Base-by-base conservation (phyloP, 163 green algal species). In the Scenedesmus sp. region DNA sequence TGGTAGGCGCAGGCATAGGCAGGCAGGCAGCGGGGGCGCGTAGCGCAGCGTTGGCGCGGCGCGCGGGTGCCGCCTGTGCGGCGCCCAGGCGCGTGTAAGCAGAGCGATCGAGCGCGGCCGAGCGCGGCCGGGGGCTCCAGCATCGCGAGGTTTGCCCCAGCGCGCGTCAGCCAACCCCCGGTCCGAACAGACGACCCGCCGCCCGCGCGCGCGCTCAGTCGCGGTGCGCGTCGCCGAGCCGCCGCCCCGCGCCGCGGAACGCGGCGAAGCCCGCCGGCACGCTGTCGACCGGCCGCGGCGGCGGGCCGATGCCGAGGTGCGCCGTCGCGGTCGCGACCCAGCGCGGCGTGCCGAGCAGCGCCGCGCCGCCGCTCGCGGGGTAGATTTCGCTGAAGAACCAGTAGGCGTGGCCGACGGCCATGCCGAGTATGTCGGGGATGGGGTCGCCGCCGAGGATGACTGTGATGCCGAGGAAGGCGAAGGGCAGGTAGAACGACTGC, bases 311-410 rank as follows among this genome's bases (percentile, higher is more conserved):
- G 4, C 75, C 75, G 36, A 83, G 31, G 24, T 71, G 58, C 26
- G 75, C 66, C 53, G 75, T 29, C 50, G 53, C 54, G n/a, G 50
- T 26, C 44, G 78, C 78, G 13, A 85, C 24, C 54, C 48, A 84
- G 26, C 44, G 14, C 13, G 83, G 83, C 1, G 83, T 88, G 0
- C 22, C 10, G 26, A 88, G 29, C 34, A 86, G 28, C 1, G 73
- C 29, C n/a, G 60, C 67, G n/a, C 79, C 79, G 1, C 76, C 78
- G 29, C 63, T 45, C 3, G 80, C 70, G 0, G 95, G 94, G 71
- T 98, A 98, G n/a, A 98, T 87, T 69, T 98, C 94, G 77, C 95
- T 92, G 17, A 98, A 60, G 67, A 96, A 98, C 82, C 95, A 98
- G 83, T 97, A 98, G 9, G 90, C 62, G 77, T 99, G 96, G 0